Evolutionary conservation across 805 yeast genomes (phyloP), one percentile per base, ranked within the genome.

Genomic region (Ogataea polymorpha): DNA sequence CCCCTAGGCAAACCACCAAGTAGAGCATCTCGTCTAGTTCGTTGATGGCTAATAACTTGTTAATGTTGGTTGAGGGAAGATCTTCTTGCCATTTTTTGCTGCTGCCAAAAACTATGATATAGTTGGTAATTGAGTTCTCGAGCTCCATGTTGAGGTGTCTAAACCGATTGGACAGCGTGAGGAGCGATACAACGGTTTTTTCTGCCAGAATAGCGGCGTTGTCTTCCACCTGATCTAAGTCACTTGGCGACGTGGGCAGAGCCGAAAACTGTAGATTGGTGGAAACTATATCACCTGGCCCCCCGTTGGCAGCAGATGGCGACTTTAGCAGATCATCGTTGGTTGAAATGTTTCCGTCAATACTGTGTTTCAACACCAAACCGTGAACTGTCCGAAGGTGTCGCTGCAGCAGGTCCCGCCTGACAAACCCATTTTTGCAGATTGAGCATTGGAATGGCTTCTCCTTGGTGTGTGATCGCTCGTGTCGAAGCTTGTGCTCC

Each of bases 311-410:
- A 18, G 27, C 25, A 14, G 42, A 32, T 10, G 51, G 48, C 6
- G 56, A 41, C 35, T 48, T 47, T 33, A 43, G 33, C 20, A 43
- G 37, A 15, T 46, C 51, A 12, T 48, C 54, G 30, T 46, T 51
- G 21, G 53, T 53, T 6, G 55, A 53, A 6, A 52, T 53, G 45
- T 53, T 54, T n/a, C 53, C 53, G 25, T 55, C 60, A 20, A 51
- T 53, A 42, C 46, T 51, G 12, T 55, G 45, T 38, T 59, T 61
- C 44, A 55, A 44, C 34, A 61, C 53, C 36, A 65, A 50, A 17
- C 63, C 71, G 60, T 86, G 95, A 11, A 86, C 93, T 0, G 95
- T 86, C 32, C 91, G 65, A 44, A 82, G 75, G 59, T 86, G 95
- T 27, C 95, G 67, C 53, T 85, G 86, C 13, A 86, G 66, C 33